Base-by-base conservation (phyloP, 768 basidiomycete species). In the Boletus subcaerulescens region DNA sequence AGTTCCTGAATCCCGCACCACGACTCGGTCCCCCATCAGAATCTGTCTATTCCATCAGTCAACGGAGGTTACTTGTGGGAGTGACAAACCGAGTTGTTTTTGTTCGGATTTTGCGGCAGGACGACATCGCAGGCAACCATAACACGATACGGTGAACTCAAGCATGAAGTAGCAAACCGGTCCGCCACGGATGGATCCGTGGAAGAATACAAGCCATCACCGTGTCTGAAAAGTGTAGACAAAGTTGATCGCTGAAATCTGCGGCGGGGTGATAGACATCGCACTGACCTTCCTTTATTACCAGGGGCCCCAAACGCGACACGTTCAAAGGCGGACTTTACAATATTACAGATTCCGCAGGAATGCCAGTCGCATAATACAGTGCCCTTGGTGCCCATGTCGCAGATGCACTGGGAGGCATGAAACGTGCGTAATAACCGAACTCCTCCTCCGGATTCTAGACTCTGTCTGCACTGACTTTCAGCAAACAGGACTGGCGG, bases 391-490 rank as follows among this genome's bases (percentile, higher is more conserved):
- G 75, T 75, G 9, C 85, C 85, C 56, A 87, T 70, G 65, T 87
- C 83, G 71, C 85, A 87, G 40, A 87, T 83, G 61, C 84, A 86
- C 56, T 85, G 84, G 3, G 82, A 75, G 52, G 82, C 78, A 56
- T 87, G 81, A 61, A 84, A 87, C 38, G 80, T 83, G 59, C 80
- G 77, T 49, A 85, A 73, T 60, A 82, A 75, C 58, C 76, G 74
- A 57, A 74, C 48, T 2, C 72, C 43, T 65, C 69, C 48, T 60
- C 66, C 57, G 67, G 74, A 55, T 65, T 70, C 56, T 74, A 68
- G 56, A 73, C 77, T 65, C 26, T 61, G 57, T 41, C 65, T 67
- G 41, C 14, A 38, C 35, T 6, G 29, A 52, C 45, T 6, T 49
- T 59, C 8, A 58, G 59, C 51, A 32, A 48, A 29, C 43, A 50